Base-by-base conservation (phyloP, 441 rosid species). In the Manihot esculenta region DNA sequence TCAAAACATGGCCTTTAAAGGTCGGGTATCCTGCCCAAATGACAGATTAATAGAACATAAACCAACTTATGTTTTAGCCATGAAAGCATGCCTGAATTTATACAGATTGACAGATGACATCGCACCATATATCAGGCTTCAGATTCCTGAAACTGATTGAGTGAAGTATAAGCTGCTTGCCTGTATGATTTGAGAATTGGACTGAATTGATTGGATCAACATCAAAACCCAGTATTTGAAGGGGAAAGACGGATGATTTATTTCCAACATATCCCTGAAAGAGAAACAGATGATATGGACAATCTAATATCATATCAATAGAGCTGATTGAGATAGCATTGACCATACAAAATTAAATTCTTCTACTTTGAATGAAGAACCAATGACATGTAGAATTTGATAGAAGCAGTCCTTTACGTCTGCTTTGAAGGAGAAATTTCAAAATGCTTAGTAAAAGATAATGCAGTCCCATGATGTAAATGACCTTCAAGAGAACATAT, bases 161-260 rank as follows among this genome's bases (percentile, higher is more conserved):
- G 58, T 71, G 79, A 56, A 78, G 83, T 75, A 60, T 73, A 78
- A 81, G 80, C 78, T 72, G 84, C 81, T 84, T 85, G 87, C 99
- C 99, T 74, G 98, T 96, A 79, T 91, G 99, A 73, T 96, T 96
- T 8, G 99, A 96, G 83, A 96, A 93, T 79, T 96, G 99, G n/a
- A 96, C 99, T 3, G 99, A 96, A 83, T 93, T 90, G 69, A 96
- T 86, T 38, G 99, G 99, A 80, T 96, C 98, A 64, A 96, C 97
- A 83, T 96, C 99, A 74, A 83, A 96, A 55, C 99, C 98, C 82
- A 96, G 79, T 71, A 96, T 82, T 72, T 96, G 99, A 67, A 96
- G 96, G 79, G 97, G 98, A 66, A 96, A 96, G 35, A 96, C 96
- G 21, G 99, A 97, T 49, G 99, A 89, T 77, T 96, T 96, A 81